Evolutionary conservation across 2,329 filamentous ascomycete species (phyloP), one percentile per base, ranked within the genome.

Genomic region (Stemphylium vesicarium): DNA sequence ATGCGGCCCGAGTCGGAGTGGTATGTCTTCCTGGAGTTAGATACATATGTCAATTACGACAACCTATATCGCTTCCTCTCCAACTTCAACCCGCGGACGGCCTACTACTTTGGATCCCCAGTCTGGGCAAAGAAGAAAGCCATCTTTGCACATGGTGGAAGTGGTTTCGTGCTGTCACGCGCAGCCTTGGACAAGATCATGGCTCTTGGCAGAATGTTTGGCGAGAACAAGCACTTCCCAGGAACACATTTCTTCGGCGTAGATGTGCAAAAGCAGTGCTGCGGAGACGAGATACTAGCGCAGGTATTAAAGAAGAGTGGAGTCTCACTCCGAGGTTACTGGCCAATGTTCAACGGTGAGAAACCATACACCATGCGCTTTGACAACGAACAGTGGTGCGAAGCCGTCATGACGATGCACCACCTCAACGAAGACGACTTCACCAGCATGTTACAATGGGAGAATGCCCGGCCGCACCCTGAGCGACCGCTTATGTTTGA

Each of bases 151-250:
- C 77, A 80, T 36, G 77, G 77, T 11, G 78, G 78, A 4, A 78
- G 73, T 36, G 78, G 76, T 24, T 79, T 78, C 32, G 65, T 80
- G 4, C 59, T 80, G 16, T 79, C 78, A 12, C 68, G 80, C 31
- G 80, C 78, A 1, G 79, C 84, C 3, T 82, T 88, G 78, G 68
- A 78, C 43, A 69, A 69, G 60, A 56, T 75, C 45, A 66, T 73
- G 52, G 69, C 74, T 1, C 74, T 77, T 0, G 69, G 78, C 39
- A 46, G 70, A 20, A 74, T 72, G 68, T 74, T 75, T 37, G 67
- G 65, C 8, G 65, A 72, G 39, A 71, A 74, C 51, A 63, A 72
- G 38, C 63, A 64, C 26, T 64, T 63, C 2, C 69, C 68, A 16
- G 71, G 71, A 9, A 74, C 70, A 1, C 67, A 73, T 40, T 66